Evolutionary conservation across 306 rosid species (phyloP), one percentile per base, ranked within the genome.

Genomic region (Albizia julibrissin): DNA sequence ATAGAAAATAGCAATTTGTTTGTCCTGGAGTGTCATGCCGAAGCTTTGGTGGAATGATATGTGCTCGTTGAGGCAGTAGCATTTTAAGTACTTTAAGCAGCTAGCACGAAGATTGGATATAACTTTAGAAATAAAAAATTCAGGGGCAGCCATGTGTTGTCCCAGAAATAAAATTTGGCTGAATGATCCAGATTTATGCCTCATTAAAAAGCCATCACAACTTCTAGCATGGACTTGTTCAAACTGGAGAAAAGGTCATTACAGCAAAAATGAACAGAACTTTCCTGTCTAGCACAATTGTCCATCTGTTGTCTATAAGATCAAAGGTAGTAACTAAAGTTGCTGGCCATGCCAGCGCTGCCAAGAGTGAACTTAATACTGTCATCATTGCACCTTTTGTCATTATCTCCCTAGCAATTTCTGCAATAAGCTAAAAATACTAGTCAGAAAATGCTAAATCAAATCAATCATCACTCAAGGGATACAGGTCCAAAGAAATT

Each of bases 321-420:
- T 90, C 88, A 83, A 87, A 78, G 73, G 96, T 69, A 26, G 88
- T 15, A 81, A 91, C 13, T 72, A 91, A 74, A 40, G 91, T 75
- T 81, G 96, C 91, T 56, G 96, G 96, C 92, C 91, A 87, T 64
- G 93, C 87, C 27, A 91, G 62, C 31, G 93, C 93, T n/a, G 91
- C 43, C 24, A 91, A 26, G 31, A 91, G 91, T 76, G 93, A 18
- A 86, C 86, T 83, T 81, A 90, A 79, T 11, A 91, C 89, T 74
- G 96, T 91, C 84, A 72, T 2, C 96, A 90, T 91, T 72, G 96
- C 96, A 76, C 96, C 96, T 56, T 80, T 76, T 83, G 68, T 84
- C 92, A 91, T 88, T 83, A 91, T 79, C 84, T 82, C 68, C 7
- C 42, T 1, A 19, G 75, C 78, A 82, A 90, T 44, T 61, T 62